Evolutionary conservation across 208 protist species (phyloP), one percentile per base, ranked within the genome.

Genomic region (Strigomonas galati): DNA sequence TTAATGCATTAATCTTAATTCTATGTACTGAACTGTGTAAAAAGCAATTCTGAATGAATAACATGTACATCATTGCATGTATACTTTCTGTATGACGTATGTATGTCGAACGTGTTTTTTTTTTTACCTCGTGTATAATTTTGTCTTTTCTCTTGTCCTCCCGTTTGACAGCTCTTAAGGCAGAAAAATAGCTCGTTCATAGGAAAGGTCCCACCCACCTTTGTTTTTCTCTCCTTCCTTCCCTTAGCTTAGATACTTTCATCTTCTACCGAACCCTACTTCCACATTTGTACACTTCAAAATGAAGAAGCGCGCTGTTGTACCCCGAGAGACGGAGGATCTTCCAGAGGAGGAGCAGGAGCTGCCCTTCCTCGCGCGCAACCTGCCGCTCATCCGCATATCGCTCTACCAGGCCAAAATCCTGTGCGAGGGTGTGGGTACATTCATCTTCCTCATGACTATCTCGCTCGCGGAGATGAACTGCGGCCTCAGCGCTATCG

Each of bases 381-480:
- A 75, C 57, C 68, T 92, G 24, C 79, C 81, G 0, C 51, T 91
- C 2, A 62, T 85, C 35, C 72, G 72, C 12, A 70, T 93, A 48
- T 82, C 76, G 12, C 59, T 72, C 55, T 85, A 82, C 49, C 84
- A 91, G 66, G 75, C 79, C 3, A 82, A 79, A 28, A 82, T 84
- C 62, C 37, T 93, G 12, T 82, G 75, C 55, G 84, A 93, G 65
- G 82, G 78, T 30, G 69, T 91, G 40, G 87, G 87, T 61, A 85
- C 84, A 15, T 91, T 93, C 66, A 73, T 93, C 46, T 87, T 90
- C 54, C 57, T 87, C 51, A 66, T 89, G 69, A 91, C 84, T 24
- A 84, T 89, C 69, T 82, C 81, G 1, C 71, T 93, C 43, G 87
- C 82, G 21, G 87, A 93, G 62, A 74, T 87, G 72, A 89, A 89